These are phyloP conservation scores for Jatropha multifida DNA, from an alignment of 441 rosid species.

Conservation along the genomic window DNA sequence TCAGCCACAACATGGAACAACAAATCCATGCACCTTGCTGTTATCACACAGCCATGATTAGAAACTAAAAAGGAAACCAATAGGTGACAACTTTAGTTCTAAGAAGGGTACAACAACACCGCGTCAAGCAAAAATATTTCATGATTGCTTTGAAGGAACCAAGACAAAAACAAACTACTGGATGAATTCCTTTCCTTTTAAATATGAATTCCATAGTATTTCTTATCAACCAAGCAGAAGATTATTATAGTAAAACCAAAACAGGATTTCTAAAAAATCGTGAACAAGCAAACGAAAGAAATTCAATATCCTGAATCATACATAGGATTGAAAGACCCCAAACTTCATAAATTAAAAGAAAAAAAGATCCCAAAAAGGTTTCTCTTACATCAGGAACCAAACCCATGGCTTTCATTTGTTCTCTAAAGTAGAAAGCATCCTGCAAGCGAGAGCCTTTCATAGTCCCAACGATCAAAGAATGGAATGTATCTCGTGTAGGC, in stretches of 20 bases:
- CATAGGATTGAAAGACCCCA: neutral
- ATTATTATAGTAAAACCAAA: neutral
- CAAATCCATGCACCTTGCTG: neutral
- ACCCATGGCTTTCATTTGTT: slow-evolving; percentile 85
- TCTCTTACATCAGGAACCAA: slow-evolving; percentile 77
- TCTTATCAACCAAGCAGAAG: neutral
- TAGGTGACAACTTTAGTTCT: neutral
- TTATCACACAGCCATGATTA: neutral
- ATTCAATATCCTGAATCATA: neutral
- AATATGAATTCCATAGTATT: neutral
- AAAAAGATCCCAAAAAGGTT: neutral
- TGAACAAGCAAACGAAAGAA: neutral
- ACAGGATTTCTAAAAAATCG: neutral
- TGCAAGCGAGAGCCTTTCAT: slow-evolving; percentile 87
- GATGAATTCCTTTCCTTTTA: neutral
- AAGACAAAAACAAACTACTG: neutral
- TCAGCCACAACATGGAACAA: neutral
- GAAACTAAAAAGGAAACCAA: neutral
- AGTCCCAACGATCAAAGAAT: slow-evolving; percentile 72
- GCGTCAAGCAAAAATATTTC: neutral
- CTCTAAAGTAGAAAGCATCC: slow-evolving; percentile 78
- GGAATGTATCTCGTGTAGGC: slow-evolving; percentile 73
- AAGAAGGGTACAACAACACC: neutral
- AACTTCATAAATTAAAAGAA: neutral
- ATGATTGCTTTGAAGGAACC: neutral